Evolutionary conservation across 305 asterid genomes (phyloP).

Genomic region (Ajuga reptans): DNA sequence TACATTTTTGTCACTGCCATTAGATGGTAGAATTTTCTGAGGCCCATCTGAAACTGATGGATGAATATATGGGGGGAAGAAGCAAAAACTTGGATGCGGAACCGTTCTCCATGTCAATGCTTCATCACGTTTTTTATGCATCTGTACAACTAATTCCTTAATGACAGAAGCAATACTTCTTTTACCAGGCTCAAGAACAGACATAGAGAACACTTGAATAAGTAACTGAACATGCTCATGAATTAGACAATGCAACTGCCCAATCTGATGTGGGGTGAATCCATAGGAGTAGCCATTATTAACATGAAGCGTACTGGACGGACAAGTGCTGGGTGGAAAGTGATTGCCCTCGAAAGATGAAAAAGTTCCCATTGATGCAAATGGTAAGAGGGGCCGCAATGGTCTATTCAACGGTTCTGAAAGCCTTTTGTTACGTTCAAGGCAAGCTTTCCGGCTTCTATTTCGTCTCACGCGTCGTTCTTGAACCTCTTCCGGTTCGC

Average conservation of each 20-base stretch:
- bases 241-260: constrained; percentile 81
- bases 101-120: constrained; percentile 49
- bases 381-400: constrained; percentile 78
- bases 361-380: constrained; percentile 40
- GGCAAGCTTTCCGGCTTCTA: constrained; percentile 48
- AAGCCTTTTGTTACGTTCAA: constrained; percentile 41
- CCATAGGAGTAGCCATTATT: constrained; percentile 54
- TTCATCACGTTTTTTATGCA: constrained; percentile 50
- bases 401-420: constrained; percentile 59
- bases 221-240: constrained; percentile 92
- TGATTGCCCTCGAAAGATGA: constrained; percentile 42
- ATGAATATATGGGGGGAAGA: constrained; percentile 54
- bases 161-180: constrained; percentile 53
- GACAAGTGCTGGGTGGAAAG: constrained; percentile 29
- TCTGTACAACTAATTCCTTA: constrained; percentile 55
- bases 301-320: constrained; percentile 33
- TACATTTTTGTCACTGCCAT: constrained; percentile 27
- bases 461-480: constrained; percentile 57
- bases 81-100: constrained; percentile 75
- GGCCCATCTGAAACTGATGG: constrained; percentile 53
- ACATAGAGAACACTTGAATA: constrained; percentile 71
- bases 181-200: constrained; percentile 75
- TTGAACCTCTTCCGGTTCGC: constrained; percentile 74
- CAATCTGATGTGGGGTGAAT: constrained; percentile 81
- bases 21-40: constrained; percentile 32